Conservation (phyloP, 139 green algal genomes). For the Closterium sp. region DNA sequence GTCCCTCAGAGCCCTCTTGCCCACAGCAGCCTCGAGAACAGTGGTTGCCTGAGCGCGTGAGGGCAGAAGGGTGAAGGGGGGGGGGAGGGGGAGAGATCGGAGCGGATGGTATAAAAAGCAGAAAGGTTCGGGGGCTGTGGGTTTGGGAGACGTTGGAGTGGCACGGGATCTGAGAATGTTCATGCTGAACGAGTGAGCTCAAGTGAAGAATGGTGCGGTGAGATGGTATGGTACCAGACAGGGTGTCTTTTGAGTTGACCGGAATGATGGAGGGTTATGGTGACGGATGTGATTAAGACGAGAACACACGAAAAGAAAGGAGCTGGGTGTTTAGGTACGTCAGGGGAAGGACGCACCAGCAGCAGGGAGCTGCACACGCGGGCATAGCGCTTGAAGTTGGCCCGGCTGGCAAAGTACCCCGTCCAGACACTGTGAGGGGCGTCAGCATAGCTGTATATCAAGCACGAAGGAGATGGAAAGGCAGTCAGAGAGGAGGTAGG, state of each 20-base stretch:
- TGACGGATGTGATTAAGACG: no score
- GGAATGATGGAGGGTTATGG: no score
- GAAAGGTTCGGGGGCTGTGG: no score
- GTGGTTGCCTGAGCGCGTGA: background rate
- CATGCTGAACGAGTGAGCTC: background rate
- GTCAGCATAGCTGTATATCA: conserved; percentile 70
- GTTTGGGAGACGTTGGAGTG: no score
- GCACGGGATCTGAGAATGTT: no score
- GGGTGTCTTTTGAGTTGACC: no score
- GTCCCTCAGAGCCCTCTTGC: background rate
- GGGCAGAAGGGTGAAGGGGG: background rate
- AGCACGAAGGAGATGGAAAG: no score
- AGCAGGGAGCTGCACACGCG: conserved; percentile 30
- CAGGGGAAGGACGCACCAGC: conserved; percentile 20
- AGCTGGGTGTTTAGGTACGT: no score
- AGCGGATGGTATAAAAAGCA: background rate
- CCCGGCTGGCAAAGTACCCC: conserved; percentile 78
- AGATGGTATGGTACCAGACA: no score
- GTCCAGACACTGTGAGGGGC: conserved; percentile 80
- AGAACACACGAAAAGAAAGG: no score
- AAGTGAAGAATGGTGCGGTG: no score
- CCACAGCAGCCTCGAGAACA: background rate
- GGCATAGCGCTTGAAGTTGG: conserved; percentile 70
- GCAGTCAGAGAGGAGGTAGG: background rate
- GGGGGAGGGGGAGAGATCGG: background rate